Evolutionary conservation across 345 rosid genomes (phyloP).

Genomic region (Boechera retrofracta): DNA sequence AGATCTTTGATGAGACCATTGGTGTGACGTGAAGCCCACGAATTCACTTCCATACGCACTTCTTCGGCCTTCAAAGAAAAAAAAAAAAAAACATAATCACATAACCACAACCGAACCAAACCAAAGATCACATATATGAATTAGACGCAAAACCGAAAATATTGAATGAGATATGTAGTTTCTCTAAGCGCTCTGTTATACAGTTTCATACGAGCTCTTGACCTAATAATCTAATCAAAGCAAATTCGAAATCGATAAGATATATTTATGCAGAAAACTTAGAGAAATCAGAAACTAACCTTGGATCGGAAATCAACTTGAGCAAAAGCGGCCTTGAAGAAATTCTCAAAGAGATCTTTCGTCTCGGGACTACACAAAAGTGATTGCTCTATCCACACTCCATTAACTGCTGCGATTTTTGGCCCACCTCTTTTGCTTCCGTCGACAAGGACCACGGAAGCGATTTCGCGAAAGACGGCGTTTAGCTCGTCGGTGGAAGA

Average conservation of each 20-base stretch:
- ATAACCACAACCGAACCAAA: neutral
- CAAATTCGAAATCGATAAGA: neutral
- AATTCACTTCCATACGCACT: neutral
- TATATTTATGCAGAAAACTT: neutral
- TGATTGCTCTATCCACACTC: slow-evolving; percentile 30
- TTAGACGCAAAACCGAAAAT: neutral
- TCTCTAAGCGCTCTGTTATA: neutral
- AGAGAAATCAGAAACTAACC: slow-evolving; percentile 1
- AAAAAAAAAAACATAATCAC: neutral
- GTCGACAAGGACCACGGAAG: slow-evolving; percentile 6
- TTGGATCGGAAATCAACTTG: slow-evolving; percentile 31
- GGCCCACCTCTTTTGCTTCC: slow-evolving; percentile 19
- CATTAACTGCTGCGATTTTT: neutral
- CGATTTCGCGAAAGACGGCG: neutral
- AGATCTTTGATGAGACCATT: neutral
- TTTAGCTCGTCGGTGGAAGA: slow-evolving; percentile 13
- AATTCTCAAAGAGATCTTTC: slow-evolving; percentile 20
- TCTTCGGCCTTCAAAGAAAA: neutral
- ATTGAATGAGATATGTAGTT: neutral
- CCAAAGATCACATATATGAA: neutral
- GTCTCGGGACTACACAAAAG: neutral
- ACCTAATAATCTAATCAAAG: neutral
- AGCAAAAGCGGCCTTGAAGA: slow-evolving; percentile 13
- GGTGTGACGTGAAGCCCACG: neutral
- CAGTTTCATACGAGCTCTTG: neutral